Conservation (phyloP, 1,139 yeast genomes). For the Diutina pseudorugosa region DNA sequence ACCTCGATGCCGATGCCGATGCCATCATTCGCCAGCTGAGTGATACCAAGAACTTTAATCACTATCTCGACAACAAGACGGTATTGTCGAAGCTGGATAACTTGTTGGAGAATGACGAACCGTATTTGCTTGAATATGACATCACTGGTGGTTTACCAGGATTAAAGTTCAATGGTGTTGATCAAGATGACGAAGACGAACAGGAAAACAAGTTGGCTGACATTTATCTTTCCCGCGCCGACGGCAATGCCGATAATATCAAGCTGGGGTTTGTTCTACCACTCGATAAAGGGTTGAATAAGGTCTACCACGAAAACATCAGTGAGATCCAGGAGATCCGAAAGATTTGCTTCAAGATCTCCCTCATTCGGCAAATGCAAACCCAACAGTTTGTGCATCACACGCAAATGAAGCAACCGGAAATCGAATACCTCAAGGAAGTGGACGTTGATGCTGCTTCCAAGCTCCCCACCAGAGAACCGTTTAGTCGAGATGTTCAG, state of each 20-base stretch:
- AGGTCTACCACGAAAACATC: constrained; percentile 53
- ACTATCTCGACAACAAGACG: constrained; percentile 31
- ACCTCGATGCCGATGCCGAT: constrained; percentile 50
- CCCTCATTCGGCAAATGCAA: constrained; percentile 84
- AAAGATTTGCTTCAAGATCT: constrained; percentile 77
- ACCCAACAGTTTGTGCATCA: constrained; percentile 70
- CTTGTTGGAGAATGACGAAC: constrained; percentile 48
- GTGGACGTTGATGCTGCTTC: constrained; percentile 72
- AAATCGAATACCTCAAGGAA: constrained; percentile 48
- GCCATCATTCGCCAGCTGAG: constrained; percentile 53
- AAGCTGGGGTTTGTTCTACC: constrained; percentile 22
- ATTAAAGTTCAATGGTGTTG: constrained; percentile 37
- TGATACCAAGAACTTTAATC: constrained; percentile 45
- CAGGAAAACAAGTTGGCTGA: constrained; percentile 40
- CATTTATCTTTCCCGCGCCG: constrained; percentile 18
- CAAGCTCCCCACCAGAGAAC: constrained; percentile 56
- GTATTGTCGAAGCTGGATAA: constrained; percentile 30
- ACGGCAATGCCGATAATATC: constrained; percentile 17
- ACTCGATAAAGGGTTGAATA: constrained; percentile 45
- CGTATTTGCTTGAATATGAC: constrained; percentile 75
- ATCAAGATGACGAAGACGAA: constrained; percentile 34
- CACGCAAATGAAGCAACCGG: constrained; percentile 62
- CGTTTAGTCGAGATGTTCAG: constrained; percentile 44
- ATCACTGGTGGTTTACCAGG: constrained; percentile 73
- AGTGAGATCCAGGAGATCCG: constrained; percentile 78